phyloP scores from a whole-genome alignment of 495 filamentous ascomycete species.

The Lasiosphaeriaceae sp. region DNA sequence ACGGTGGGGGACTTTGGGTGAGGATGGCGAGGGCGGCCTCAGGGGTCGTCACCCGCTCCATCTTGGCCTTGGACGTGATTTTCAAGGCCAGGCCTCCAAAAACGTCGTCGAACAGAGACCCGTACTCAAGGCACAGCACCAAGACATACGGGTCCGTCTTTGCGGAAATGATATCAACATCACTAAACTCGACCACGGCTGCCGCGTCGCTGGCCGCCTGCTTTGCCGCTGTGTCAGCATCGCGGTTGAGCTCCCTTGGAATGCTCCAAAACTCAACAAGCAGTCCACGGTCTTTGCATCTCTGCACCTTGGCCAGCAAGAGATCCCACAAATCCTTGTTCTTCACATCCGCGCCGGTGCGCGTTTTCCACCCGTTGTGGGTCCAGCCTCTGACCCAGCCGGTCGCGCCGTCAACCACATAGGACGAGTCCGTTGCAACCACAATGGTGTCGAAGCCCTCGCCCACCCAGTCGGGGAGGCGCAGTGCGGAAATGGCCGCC shows the following conservation, averaged over 20 bases:
- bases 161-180: neutral
- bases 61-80: neutral
- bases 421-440: conserved; percentile 37
- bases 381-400: conserved; percentile 25
- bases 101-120: neutral
- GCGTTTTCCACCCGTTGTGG: conserved; percentile 26
- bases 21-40: conserved; percentile 12
- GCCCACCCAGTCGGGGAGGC: conserved; percentile 21
- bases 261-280: conserved; percentile 37
- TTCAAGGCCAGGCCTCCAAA: neutral
- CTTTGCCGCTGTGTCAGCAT: conserved; percentile 21
- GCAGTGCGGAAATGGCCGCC: conserved; percentile 37
- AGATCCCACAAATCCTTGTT: conserved; percentile 41
- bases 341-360: conserved; percentile 19
- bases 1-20: conserved; percentile 2
- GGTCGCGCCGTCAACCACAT: conserved; percentile 35
- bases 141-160: neutral
- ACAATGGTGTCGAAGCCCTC: conserved; percentile 30
- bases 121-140: neutral
- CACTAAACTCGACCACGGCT: neutral
- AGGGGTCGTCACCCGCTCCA: conserved; percentile 2
- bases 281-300: conserved; percentile 17
- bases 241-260: conserved; percentile 23
- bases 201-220: conserved; percentile 4
- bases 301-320: conserved; percentile 15